Evolutionary conservation across 495 filamentous ascomycete species (phyloP).

Genomic region (Aspergillus heteromorphus): DNA sequence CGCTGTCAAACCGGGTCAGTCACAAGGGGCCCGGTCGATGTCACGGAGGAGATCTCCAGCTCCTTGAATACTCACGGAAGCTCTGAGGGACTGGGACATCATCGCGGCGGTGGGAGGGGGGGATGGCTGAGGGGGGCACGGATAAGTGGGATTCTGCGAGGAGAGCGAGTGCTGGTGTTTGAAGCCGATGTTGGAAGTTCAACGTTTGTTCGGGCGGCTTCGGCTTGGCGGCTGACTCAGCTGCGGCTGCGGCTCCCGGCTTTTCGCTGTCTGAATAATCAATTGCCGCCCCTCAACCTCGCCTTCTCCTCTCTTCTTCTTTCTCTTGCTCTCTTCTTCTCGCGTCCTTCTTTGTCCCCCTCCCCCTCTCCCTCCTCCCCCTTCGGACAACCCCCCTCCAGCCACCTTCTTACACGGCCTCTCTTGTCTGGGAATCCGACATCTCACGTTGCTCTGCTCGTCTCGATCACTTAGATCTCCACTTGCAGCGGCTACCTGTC

Average conservation of each 20-base stretch:
- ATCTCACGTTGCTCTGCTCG: conserved; percentile 24
- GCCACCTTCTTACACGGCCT: conserved; percentile 27
- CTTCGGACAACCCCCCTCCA: conserved; percentile 13
- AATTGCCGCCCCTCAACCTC: conserved; percentile 2
- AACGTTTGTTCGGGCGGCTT: conserved; percentile 23
- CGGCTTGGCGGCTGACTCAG: conserved; percentile 28
- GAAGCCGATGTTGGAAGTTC: conserved; percentile 29
- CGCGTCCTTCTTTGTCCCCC: neutral
- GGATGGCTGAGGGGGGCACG: conserved; percentile 27
- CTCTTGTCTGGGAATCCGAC: conserved; percentile 23
- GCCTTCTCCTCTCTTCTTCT: neutral
- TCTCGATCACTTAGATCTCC: conserved; percentile 9
- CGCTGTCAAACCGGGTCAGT: conserved; percentile 51
- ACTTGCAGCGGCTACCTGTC: conserved; percentile 25
- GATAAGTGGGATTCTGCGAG: conserved; percentile 24
- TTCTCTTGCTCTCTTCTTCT: conserved; percentile 4
- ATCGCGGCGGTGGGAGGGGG: conserved; percentile 45
- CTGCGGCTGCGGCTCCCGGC: conserved; percentile 15
- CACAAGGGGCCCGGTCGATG: conserved; percentile 8
- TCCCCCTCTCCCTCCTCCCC: conserved; percentile 12
- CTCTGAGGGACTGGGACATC: conserved; percentile 62
- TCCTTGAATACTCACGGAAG: conserved; percentile 50
- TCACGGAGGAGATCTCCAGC: neutral
- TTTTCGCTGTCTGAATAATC: neutral
- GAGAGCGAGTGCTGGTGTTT: conserved; percentile 24